Percentiles rank a stretch among this genome's conserved stretches.
Evolutionary conservation across 225 moss, liverwort and hornwort species (phyloP).

Genomic region (Bryoerythrophyllum caledonicum): DNA sequence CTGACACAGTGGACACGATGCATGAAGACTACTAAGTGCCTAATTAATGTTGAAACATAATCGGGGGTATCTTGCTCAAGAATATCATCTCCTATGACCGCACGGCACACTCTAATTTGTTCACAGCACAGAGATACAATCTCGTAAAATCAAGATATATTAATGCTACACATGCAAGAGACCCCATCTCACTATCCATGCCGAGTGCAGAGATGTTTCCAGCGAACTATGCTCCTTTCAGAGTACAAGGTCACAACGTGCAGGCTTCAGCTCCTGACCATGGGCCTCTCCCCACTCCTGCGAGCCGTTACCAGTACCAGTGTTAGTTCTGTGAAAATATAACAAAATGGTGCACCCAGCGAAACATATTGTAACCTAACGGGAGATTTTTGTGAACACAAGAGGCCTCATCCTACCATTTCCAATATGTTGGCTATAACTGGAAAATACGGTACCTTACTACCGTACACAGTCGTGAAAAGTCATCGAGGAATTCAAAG

Average conservation of each 20-base stretch:
- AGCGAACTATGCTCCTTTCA: conserved; percentile 47
- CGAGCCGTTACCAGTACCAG: conserved; percentile 19
- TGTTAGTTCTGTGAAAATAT: conserved; percentile 5
- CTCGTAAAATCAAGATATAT: conserved; percentile 62
- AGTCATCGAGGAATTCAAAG: background rate
- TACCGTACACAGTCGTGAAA: conserved; percentile 2
- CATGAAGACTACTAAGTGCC: conserved; percentile 58
- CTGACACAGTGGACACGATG: conserved; percentile 41
- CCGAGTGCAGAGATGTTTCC: conserved; percentile 63
- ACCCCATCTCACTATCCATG: conserved; percentile 74
- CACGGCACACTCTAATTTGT: conserved; percentile 57
- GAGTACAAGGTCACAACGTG: conserved; percentile 57
- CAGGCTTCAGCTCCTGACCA: conserved; percentile 61
- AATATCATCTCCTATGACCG: conserved; percentile 58
- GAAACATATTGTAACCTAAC: background rate
- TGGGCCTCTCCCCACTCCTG: conserved; percentile 65
- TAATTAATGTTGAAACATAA: conserved; percentile 61
- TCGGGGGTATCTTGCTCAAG: conserved; percentile 73
- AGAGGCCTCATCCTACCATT: background rate
- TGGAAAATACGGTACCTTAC: background rate
- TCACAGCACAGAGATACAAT: conserved; percentile 57
- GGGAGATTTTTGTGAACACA: background rate
- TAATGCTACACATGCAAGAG: conserved; percentile 73
- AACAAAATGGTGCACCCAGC: background rate
- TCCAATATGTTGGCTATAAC: background rate